Evolutionary conservation across 805 yeast species (phyloP), one percentile per base, ranked within the genome.

Genomic region (Candida krabiensis): DNA sequence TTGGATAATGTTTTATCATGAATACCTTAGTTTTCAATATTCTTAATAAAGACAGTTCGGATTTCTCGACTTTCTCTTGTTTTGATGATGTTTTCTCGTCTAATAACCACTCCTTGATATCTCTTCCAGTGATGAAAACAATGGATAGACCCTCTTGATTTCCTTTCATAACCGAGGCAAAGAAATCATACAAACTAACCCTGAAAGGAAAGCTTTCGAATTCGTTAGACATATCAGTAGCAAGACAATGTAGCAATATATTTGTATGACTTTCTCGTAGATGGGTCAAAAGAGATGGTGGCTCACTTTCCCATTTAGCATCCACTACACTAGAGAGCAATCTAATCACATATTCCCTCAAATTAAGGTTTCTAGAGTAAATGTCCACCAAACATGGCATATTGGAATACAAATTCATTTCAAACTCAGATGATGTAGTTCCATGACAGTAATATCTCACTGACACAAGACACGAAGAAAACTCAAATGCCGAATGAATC

Each of bases 231-330:
- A 89, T 65, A 48, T 86, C 89, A 0, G 70, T 47, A 0, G 79
- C 73, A 19, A 91, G 58, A 1, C 83, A 71, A n/a, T 70, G 67
- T 8, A 86, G 64, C 19, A 91, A 67, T 3, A 77, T 61, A 19
- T 71, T 72, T 0, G 96, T 75, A 47, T 77, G 72, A 14, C 71
- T 67, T n/a, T 73, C 67, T 4, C 95, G 93, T 37, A 91, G 63
- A 56, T 87, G 87, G 0, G 97, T 85, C 27, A 91, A 67, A 33
- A 91, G 63, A 1, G 96, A 88, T 3, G 96, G 95, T 23, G 81
- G 75, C 19, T 76, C 79, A 4, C 65, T 63, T 5, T 68, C 67
- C 82, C 86, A 79, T 2, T 55, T 62, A 0, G 79, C 80, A 29
- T 67, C 69, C 1, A 85, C 79, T 28, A 86, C 57, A 4, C 73